A percentile compares a stretch with the other conserved stretches of the same genome.
These are phyloP conservation scores for Hericium erinaceus DNA, from an alignment of 768 basidiomycete genomes.

Conservation along the genomic window DNA sequence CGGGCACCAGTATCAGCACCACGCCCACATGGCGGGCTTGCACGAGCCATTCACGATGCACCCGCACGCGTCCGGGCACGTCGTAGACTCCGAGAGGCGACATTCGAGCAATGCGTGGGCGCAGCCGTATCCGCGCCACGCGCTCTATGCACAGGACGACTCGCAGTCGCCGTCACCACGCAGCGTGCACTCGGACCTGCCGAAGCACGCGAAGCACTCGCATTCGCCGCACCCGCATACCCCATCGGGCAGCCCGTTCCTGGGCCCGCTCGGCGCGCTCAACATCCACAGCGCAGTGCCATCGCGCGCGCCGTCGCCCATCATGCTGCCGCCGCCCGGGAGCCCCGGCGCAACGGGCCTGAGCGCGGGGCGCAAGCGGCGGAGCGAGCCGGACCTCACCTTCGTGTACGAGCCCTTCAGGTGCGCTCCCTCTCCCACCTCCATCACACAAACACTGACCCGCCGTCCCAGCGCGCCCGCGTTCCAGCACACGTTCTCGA, in stretches of 20 bases:
- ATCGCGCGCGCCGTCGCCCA: slow-evolving; percentile 65
- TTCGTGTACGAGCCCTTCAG: slow-evolving; percentile 17
- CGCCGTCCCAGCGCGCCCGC: slow-evolving; percentile 20
- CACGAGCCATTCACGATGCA: slow-evolving; percentile 17
- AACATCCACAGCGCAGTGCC: slow-evolving; percentile 65
- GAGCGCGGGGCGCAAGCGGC: slow-evolving; percentile 17
- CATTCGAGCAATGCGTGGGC: slow-evolving; percentile 2
- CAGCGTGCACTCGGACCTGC: slow-evolving; percentile 54
- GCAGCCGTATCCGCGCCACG: slow-evolving; percentile 9
- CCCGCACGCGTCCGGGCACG: slow-evolving; percentile 22
- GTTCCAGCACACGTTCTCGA: slow-evolving; percentile 18
- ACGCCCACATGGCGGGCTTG: not conserved
- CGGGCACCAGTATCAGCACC: not conserved
- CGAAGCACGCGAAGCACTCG: slow-evolving; percentile 18
- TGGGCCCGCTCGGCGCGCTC: slow-evolving; percentile 66
- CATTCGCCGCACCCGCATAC: not conserved
- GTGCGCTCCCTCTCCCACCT: slow-evolving; percentile 12
- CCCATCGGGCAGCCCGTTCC: slow-evolving; percentile 48
- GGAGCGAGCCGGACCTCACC: slow-evolving; percentile 19
- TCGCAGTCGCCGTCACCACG: slow-evolving; percentile 64
- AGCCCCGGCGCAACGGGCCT: slow-evolving; percentile 5
- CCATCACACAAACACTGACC: slow-evolving; percentile 1
- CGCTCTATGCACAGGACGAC: slow-evolving; percentile 31
- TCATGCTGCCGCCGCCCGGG: slow-evolving; percentile 48
- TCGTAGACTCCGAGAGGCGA: slow-evolving; percentile 24